Conservation (phyloP, 208 protist genomes). For the Crithidia sp. region DNA sequence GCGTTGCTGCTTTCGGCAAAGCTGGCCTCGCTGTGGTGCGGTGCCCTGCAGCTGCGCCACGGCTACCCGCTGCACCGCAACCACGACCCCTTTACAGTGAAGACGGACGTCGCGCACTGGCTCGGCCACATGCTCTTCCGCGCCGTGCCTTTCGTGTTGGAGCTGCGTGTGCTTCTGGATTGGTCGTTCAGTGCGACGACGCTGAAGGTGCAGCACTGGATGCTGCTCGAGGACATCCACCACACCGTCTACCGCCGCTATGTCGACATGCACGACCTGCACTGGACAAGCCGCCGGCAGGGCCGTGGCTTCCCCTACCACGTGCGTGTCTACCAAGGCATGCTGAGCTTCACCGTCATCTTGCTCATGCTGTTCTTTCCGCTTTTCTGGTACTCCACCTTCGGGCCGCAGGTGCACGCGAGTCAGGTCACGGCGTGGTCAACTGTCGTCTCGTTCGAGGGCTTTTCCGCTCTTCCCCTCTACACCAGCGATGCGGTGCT, state of each 20-base stretch:
- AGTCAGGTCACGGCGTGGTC: conserved; percentile 45
- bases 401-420: conserved; percentile 56
- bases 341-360: conserved; percentile 63
- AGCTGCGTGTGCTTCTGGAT: conserved; percentile 78
- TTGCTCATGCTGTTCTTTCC: conserved; percentile 61
- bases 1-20: conserved; percentile 40
- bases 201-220: conserved; percentile 78
- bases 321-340: conserved; percentile 56
- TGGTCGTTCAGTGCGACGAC: conserved; percentile 73
- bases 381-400: conserved; percentile 83
- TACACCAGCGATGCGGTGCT: conserved; percentile 22
- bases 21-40: conserved; percentile 53
- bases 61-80: conserved; percentile 56
- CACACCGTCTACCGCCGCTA: conserved; percentile 64
- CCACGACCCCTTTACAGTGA: conserved; percentile 62
- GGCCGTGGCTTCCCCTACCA: conserved; percentile 53
- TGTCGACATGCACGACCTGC: conserved; percentile 68
- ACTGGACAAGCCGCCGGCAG: conserved; percentile 44
- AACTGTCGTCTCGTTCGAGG: conserved; percentile 19
- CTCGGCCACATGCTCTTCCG: conserved; percentile 56
- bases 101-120: conserved; percentile 54
- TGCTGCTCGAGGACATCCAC: conserved; percentile 82
- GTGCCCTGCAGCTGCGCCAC: conserved; percentile 52
- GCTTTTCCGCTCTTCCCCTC: conserved; percentile 15
- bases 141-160: conserved; percentile 75